Evolutionary conservation across 495 filamentous ascomycete species (phyloP), one percentile per base, ranked within the genome.

Genomic region (Cercophora samala): DNA sequence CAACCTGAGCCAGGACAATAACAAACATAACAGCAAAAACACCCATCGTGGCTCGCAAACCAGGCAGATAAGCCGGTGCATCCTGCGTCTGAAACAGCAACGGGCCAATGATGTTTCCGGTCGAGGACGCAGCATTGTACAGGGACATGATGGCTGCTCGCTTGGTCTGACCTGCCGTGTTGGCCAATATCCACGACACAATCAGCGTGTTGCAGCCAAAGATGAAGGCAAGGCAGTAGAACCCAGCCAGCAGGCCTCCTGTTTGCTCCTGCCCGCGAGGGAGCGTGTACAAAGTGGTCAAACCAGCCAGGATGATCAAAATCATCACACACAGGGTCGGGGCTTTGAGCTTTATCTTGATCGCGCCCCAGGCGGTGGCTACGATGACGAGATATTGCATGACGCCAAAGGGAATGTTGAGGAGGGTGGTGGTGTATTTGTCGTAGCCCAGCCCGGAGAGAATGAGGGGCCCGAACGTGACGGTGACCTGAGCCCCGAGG

Each of bases 111-210:
- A 91, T 89, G 65, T 86, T 89, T 5, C 89, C 89, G 2, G 85
- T 76, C 22, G 85, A 85, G 63, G 88, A 85, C 2, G 83, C 84
- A 3, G 81, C 87, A 25, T 86, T 83, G 59, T 89, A 81, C n/a
- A 91, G 76, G 13, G 85, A 82, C 80, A 87, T 85, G 37, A 84
- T 78, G 25, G 81, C 29, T 9, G 25, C 24, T 21, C 60, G 60
- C 77, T 93, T 93, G 3, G 89, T 92, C n/a, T 86, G 84, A 0
- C 90, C 90, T 1, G 88, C 90, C 0, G 90, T 87, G 72, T 92
- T 87, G 8, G 78, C 80, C 4, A 84, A 70, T 3, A 84, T 72
- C 82, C 82, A 85, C 21, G 78, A 77, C 13, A 84, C 76, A 29
- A 80, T 77, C 25, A 84, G 64, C 0, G 81, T 78, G 53, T 84